These are phyloP conservation scores for Penicillium alfredii DNA, from an alignment of 495 filamentous ascomycete species.

Conservation along the genomic window DNA sequence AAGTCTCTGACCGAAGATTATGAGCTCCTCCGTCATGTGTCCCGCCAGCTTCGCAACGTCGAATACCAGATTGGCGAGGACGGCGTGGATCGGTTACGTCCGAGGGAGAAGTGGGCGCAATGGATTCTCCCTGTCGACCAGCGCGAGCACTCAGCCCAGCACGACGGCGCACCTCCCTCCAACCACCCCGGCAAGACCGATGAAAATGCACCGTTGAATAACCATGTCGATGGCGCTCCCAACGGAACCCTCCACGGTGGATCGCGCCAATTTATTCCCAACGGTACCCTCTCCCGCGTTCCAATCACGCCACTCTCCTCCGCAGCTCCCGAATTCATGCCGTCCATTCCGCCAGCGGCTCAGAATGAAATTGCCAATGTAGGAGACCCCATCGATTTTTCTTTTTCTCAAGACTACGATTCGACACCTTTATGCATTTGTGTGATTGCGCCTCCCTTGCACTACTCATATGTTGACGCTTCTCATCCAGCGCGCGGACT, in stretches of 20 bases:
- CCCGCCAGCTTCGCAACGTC: constrained; percentile 60
- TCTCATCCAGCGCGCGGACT: constrained; percentile 28
- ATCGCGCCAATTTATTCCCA: constrained; percentile 29
- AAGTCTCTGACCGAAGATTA: constrained; percentile 65
- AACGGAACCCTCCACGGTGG: constrained; percentile 25
- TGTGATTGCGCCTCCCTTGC: constrained; percentile 35
- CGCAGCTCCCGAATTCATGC: constrained; percentile 70
- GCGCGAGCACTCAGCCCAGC: constrained; percentile 55
- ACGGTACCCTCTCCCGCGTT: constrained; percentile 32
- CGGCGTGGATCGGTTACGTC: constrained; percentile 72
- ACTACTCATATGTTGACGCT: constrained; percentile 51
- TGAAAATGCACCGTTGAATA: constrained; percentile 23
- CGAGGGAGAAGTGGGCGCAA: constrained; percentile 67
- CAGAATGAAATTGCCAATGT: constrained; percentile 40
- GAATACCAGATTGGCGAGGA: constrained; percentile 67
- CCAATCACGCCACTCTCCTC: constrained; percentile 62
- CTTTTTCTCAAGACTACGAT: neutral
- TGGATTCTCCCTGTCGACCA: constrained; percentile 65
- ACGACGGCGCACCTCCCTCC: constrained; percentile 44
- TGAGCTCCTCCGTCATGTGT: constrained; percentile 67
- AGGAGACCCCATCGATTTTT: constrained; percentile 34
- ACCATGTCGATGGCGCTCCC: constrained; percentile 18
- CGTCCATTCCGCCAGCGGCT: constrained; percentile 37
- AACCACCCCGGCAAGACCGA: constrained; percentile 17
- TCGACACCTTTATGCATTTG: neutral